These are phyloP conservation scores for Dryadomyces quercus-mongolicae DNA, from an alignment of 2,329 filamentous ascomycete species.

Conservation along the genomic window DNA sequence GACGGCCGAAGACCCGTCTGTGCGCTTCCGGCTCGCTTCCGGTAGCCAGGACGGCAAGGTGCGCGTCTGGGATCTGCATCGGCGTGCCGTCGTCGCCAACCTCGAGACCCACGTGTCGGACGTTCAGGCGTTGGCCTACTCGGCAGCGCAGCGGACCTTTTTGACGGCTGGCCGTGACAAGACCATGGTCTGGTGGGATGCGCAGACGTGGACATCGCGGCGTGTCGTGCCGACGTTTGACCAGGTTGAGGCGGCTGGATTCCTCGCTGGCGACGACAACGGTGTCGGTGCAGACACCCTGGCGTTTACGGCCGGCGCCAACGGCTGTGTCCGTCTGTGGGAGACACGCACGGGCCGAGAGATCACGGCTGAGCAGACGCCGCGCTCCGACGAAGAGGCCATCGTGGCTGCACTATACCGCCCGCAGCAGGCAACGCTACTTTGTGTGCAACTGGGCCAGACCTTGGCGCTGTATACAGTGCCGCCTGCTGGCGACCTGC, in stretches of 20 bases:
- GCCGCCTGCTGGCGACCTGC: constrained; percentile 11
- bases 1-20: constrained; percentile 23
- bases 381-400: constrained; percentile 47
- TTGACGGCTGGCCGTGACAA: constrained; percentile 86
- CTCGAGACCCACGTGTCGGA: constrained; percentile 92
- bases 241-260: constrained; percentile 72
- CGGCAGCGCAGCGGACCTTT: constrained; percentile 57
- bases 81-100: constrained; percentile 61
- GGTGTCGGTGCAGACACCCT: constrained; percentile 23
- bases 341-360: constrained; percentile 65
- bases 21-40: constrained; percentile 67
- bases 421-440: constrained; percentile 52
- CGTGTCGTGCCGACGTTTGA: constrained; percentile 78
- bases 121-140: constrained; percentile 79
- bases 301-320: constrained; percentile 76
- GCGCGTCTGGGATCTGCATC: constrained; percentile 82
- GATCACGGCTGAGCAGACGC: constrained; percentile 59
- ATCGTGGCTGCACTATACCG: constrained; percentile 64
- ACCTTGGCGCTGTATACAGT: constrained; percentile 4
- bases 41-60: constrained; percentile 92
- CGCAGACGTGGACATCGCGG: constrained; percentile 68
- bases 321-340: constrained; percentile 76
- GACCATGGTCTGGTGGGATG: constrained; percentile 87
- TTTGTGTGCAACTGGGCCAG: constrained; percentile 82
- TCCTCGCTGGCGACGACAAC: constrained; percentile 34